These are phyloP conservation scores for Boletus insuetus DNA, from an alignment of 768 basidiomycete species.

Conservation along the genomic window DNA sequence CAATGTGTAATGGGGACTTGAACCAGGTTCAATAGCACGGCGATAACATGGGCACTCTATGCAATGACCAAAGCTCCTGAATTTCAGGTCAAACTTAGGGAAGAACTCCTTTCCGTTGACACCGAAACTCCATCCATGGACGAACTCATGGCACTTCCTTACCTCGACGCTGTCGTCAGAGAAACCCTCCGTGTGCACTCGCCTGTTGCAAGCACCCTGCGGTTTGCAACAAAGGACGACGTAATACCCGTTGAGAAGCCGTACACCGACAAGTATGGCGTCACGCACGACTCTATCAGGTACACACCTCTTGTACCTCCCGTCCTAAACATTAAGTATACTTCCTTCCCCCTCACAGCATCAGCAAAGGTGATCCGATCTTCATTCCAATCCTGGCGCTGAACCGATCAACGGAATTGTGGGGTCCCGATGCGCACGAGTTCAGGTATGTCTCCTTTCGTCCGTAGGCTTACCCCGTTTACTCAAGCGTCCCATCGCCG, in stretches of 20 bases:
- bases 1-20: not conserved
- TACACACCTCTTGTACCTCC: constrained; percentile 10
- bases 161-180: constrained; percentile 62
- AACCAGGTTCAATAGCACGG: constrained; percentile 25
- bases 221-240: constrained; percentile 52
- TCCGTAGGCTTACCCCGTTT: not conserved
- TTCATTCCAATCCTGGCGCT: constrained; percentile 52
- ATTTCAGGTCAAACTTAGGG: constrained; percentile 54
- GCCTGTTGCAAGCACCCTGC: constrained; percentile 44
- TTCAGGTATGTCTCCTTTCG: constrained; percentile 47
- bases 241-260: constrained; percentile 48
- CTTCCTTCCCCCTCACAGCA: constrained; percentile 18
- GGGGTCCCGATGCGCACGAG: constrained; percentile 60
- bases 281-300: constrained; percentile 38
- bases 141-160: constrained; percentile 59
- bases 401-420: constrained; percentile 51
- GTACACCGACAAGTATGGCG: constrained; percentile 42
- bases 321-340: not conserved
- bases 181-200: constrained; percentile 54
- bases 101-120: constrained; percentile 50
- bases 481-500: not conserved
- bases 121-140: constrained; percentile 68
- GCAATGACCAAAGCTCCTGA: constrained; percentile 47
- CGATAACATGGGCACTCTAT: constrained; percentile 57
- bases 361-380: constrained; percentile 44